A percentile compares a stretch with the other conserved stretches of the same genome.
phyloP scores from a whole-genome alignment of 352 stramenopile species.

The Globisporangium rhizosaccharum region DNA sequence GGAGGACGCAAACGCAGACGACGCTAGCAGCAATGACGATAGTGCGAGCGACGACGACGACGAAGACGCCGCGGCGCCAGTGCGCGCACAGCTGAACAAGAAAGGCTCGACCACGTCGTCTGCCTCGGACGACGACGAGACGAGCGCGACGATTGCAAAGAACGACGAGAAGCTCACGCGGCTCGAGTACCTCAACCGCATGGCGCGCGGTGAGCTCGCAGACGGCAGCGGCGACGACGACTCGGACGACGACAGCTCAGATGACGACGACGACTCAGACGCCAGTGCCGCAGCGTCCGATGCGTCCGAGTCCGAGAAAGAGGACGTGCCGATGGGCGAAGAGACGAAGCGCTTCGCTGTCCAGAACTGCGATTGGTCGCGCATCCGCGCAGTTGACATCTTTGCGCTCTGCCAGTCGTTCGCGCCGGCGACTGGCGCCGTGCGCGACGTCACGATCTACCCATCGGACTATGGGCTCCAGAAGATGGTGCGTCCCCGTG shows the following conservation, averaged over 20 bases:
- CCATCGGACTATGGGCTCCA: conserved; percentile 94
- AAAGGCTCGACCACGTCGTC: conserved; percentile 10
- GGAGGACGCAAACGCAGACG: conserved; percentile 18
- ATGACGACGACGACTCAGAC: conserved; percentile 32
- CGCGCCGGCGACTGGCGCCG: conserved; percentile 79
- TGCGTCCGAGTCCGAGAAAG: conserved; percentile 35
- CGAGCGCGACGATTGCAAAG: conserved; percentile 25
- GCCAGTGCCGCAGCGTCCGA: conserved; percentile 26
- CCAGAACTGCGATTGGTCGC: conserved; percentile 96
- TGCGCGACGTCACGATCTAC: conserved; percentile 94
- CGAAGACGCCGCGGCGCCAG: conserved; percentile 1
- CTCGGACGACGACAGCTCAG: conserved; percentile 25
- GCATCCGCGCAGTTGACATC: conserved; percentile 94
- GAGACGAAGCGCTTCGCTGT: conserved; percentile 90
- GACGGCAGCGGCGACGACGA: conserved; percentile 19
- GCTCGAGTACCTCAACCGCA: conserved; percentile 82
- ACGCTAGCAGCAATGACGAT: conserved; percentile 27
- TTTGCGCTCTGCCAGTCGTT: conserved; percentile 94
- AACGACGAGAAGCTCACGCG: conserved; percentile 65
- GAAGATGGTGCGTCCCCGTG: conserved; percentile 72
- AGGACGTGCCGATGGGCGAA: conserved; percentile 79
- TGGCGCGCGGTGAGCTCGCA: conserved; percentile 75
- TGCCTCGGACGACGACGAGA: conserved; percentile 21
- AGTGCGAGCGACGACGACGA: conserved; percentile 19
- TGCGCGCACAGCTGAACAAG: conserved; percentile 3